A percentile compares a stretch with the other conserved stretches of the same genome.
phyloP scores from a whole-genome alignment of 148 eudicot species.

The Camellia lanceoleosa region DNA sequence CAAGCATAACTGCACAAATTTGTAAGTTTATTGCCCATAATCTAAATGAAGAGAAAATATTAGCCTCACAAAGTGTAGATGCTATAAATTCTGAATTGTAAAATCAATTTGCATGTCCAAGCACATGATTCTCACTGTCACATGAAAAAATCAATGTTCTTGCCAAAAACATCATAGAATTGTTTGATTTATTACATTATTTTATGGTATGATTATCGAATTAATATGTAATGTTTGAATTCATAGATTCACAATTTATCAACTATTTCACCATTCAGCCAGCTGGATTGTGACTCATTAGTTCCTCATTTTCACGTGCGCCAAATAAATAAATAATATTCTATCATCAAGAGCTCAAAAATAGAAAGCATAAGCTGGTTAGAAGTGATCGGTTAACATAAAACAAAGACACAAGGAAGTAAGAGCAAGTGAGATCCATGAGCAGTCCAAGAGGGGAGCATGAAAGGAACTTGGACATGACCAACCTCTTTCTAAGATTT shows the following conservation, averaged over 20 bases:
- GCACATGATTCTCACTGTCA: background rate
- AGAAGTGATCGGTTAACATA: background rate
- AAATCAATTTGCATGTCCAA: background rate
- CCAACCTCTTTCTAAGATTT: constrained; percentile 64
- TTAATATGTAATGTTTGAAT: background rate
- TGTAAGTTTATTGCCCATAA: background rate
- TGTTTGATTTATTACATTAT: background rate
- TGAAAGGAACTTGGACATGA: constrained; percentile 2
- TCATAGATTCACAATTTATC: background rate
- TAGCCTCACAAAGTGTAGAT: background rate
- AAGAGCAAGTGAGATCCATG: background rate
- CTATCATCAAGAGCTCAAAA: background rate
- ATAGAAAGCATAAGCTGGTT: background rate
- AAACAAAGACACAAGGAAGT: background rate
- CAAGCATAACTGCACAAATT: background rate
- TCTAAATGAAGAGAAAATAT: background rate
- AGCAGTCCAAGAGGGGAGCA: background rate
- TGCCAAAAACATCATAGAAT: background rate
- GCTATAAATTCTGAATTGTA: background rate
- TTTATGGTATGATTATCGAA: background rate
- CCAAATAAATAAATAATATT: background rate
- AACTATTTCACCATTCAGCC: background rate
- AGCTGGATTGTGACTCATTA: background rate
- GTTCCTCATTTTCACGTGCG: background rate
- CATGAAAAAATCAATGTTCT: background rate